These are phyloP conservation scores for Tanacetum coccineum DNA, from an alignment of 129 eudicot genomes.

Conservation along the genomic window DNA sequence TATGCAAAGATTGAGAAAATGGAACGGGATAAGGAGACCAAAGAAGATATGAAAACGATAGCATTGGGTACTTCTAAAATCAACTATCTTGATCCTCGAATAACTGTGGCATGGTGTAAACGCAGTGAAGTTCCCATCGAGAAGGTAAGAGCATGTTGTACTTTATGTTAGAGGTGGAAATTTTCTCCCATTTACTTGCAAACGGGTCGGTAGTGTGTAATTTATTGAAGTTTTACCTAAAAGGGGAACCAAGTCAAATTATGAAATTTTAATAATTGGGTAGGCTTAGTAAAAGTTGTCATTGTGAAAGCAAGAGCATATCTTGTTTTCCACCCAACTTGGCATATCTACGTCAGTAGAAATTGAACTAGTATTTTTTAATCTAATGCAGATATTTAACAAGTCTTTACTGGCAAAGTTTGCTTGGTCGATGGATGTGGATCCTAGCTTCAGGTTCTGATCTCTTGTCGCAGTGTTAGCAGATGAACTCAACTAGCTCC, in stretches of 20 bases:
- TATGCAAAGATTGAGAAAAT: slow-evolving; percentile 68
- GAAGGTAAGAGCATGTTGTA: slow-evolving; percentile 53
- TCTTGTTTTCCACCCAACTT: background rate
- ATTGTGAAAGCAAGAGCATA: no score
- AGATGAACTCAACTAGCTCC: slow-evolving; percentile 21
- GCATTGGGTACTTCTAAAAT: slow-evolving; percentile 98
- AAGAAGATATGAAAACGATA: slow-evolving; percentile 90
- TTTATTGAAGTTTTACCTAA: background rate
- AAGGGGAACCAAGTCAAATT: no score
- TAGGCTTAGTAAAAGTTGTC: no score
- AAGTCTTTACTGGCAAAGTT: slow-evolving; percentile 91
- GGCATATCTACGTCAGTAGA: background rate
- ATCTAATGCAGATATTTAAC: slow-evolving; percentile 70
- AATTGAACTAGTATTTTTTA: background rate
- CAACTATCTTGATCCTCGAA: slow-evolving; percentile 94
- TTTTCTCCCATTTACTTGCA: background rate
- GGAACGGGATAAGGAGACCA: slow-evolving; percentile 71
- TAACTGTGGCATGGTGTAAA: slow-evolving; percentile 99
- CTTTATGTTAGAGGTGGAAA: background rate
- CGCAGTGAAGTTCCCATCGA: slow-evolving; percentile 96
- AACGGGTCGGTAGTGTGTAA: background rate
- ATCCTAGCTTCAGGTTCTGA: slow-evolving; percentile 90
- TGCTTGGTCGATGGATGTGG: slow-evolving; percentile 97
- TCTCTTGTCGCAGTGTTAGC: slow-evolving; percentile 22
- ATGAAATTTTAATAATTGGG: background rate